A percentile compares a stretch with the other conserved stretches of the same genome.
Evolutionary conservation across 2,329 filamentous ascomycete species (phyloP).

Genomic region (Talaromyces sp.): DNA sequence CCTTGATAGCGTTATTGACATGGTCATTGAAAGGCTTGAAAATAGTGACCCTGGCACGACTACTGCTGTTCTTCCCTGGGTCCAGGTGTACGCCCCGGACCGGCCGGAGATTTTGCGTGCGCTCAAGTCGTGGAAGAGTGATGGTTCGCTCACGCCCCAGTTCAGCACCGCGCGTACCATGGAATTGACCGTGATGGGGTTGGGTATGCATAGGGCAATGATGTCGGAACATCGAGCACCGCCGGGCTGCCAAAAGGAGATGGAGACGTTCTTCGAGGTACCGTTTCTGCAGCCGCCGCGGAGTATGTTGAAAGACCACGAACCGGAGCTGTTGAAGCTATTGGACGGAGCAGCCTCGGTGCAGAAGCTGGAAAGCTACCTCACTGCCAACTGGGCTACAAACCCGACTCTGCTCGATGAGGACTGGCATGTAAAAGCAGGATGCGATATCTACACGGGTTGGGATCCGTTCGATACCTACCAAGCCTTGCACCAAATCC

Average conservation of each 20-base stretch:
- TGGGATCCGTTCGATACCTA: constrained; percentile 9
- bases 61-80: constrained; percentile 6
- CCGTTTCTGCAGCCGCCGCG: constrained; percentile 11
- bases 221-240: background rate
- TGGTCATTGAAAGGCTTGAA: background rate
- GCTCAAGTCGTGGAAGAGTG: constrained; percentile 7
- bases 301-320: constrained; percentile 8
- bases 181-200: background rate
- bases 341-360: constrained; percentile 3
- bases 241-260: constrained; percentile 11
- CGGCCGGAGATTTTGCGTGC: background rate
- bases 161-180: background rate
- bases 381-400: constrained; percentile 2
- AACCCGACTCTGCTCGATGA: constrained; percentile 9
- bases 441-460: background rate
- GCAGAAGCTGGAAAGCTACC: constrained; percentile 2
- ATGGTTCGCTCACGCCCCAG: background rate
- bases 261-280: constrained; percentile 4
- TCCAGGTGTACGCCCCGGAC: constrained; percentile 5
- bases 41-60: background rate
- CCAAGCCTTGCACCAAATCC: constrained; percentile 1
- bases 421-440: background rate
- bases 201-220: background rate
- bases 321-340: constrained; percentile 8
- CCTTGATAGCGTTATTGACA: constrained; percentile 1